Conservation (phyloP, 2,329 filamentous ascomycete genomes). For the Chaetomium strumarium region DNA sequence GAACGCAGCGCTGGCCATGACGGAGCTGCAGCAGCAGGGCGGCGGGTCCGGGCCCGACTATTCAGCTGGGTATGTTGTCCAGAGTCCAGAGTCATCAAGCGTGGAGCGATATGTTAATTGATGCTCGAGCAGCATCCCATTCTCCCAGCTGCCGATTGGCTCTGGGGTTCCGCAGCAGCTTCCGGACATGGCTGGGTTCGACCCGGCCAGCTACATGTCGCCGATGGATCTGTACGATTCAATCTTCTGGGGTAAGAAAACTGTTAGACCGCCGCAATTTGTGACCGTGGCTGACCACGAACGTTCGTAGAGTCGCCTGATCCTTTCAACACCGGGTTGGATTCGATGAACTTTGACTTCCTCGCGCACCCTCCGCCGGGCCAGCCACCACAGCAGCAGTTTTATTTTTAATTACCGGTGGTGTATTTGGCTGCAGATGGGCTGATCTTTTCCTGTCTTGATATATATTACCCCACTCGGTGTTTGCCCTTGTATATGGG, state of each 20-base stretch:
- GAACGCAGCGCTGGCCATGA: slow-evolving; percentile 59
- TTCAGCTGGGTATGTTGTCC: slow-evolving; percentile 29
- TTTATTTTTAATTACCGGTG: slow-evolving; percentile 43
- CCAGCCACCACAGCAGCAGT: slow-evolving; percentile 49
- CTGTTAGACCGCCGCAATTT: slow-evolving; percentile 12
- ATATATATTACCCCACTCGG: too few species aligned
- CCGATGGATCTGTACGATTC: slow-evolving; percentile 64
- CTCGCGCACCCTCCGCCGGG: slow-evolving; percentile 53
- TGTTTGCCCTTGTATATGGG: too few species aligned
- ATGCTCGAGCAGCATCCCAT: slow-evolving; percentile 15
- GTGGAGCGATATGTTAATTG: slow-evolving; percentile 7
- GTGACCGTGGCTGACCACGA: neutral
- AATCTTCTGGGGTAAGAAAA: slow-evolving; percentile 58
- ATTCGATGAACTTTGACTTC: slow-evolving; percentile 56
- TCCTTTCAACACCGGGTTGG: slow-evolving; percentile 51
- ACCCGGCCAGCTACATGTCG: slow-evolving; percentile 55
- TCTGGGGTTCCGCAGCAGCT: slow-evolving; percentile 26
- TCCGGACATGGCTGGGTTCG: slow-evolving; percentile 43
- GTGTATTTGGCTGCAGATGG: too few species aligned
- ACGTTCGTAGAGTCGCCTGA: slow-evolving; percentile 48
- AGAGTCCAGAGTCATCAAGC: slow-evolving; percentile 5
- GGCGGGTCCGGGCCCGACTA: slow-evolving; percentile 45
- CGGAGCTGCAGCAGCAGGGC: slow-evolving; percentile 61
- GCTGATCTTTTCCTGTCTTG: too few species aligned
- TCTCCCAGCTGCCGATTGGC: slow-evolving; percentile 8